Base-by-base conservation (phyloP, 2,329 filamentous ascomycete genomes). In the Hirsutella rhossiliensis region DNA sequence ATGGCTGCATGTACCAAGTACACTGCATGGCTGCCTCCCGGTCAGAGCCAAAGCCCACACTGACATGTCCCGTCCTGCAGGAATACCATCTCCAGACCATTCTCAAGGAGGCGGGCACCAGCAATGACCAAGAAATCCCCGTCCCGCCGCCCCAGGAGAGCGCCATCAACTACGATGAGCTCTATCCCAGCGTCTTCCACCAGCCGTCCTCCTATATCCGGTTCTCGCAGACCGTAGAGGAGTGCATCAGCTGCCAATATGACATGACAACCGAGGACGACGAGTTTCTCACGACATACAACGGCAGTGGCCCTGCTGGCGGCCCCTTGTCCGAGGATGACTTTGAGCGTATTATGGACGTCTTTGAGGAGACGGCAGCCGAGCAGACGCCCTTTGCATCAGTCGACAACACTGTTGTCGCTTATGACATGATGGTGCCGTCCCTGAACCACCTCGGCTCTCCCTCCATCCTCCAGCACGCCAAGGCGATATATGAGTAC, bases 151-250 rank as follows among this genome's bases (percentile, higher is more conserved):
- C 78, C 13, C 63, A 79, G 57, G 70, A 79, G 64, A 80, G 75
- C 55, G 67, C 72, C 52, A 67, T 90, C 64, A 78, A 87, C 65
- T 98, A 96, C 81, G 87, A 94, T 64, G 78, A 83, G 56, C 76
- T 96, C 55, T 97, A 97, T 61, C 78, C 83, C 41, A 79, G 77
- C 51, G 70, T 72, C 46, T 96, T 90, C 66, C 76, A 81, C 56
- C 84, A 94, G 63, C 88, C 92, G 43, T 80, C 82, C 48, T 92
- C 89, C 48, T 97, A 97, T 66, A 95, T 98, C 61, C 87, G 90
- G 52, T 97, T 94, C 68, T 97, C 92, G 51, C 90, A 94, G 53
- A 98, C 92, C 3, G 90, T 98, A 48, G 92, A 98, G 67, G 92
- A 98, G 65, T 94, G 84, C 56, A 83, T 87, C 58, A 85, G 86